Evolutionary conservation across 805 yeast genomes (phyloP).

Genomic region (Wickerhamiella azymoides): DNA sequence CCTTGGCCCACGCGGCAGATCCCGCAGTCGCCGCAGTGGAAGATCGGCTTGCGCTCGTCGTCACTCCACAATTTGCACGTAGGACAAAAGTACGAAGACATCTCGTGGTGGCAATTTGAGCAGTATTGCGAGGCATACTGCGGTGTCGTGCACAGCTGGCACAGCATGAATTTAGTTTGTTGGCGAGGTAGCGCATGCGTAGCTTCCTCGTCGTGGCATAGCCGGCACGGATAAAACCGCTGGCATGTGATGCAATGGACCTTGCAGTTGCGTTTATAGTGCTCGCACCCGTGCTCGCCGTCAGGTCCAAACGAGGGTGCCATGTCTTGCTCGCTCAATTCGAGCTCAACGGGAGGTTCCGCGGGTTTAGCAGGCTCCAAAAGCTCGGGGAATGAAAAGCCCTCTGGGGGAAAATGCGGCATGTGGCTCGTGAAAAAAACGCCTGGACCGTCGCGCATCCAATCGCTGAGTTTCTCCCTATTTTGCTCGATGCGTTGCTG

Average conservation of each 20-base stretch:
- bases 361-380: no score
- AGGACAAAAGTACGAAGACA: constrained; percentile 67
- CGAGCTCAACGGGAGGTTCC: constrained; percentile 8
- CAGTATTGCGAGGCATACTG: constrained; percentile 66
- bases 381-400: constrained; percentile 3
- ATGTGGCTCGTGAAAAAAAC: constrained; percentile 4
- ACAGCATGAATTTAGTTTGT: constrained; percentile 53
- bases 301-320: constrained; percentile 26
- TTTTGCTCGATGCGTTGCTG: constrained; percentile 4
- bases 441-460: constrained; percentile 1
- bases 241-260: constrained; percentile 64
- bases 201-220: constrained; percentile 65
- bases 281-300: constrained; percentile 57
- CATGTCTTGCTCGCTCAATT: constrained; percentile 36
- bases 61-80: constrained; percentile 74
- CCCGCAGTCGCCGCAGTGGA: constrained; percentile 87
- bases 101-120: constrained; percentile 45
- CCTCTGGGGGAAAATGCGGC: constrained; percentile 4
- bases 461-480: neutral
- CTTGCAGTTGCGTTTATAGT: constrained; percentile 74
- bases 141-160: constrained; percentile 66
- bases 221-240: constrained; percentile 67
- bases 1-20: constrained; percentile 87
- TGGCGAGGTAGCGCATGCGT: constrained; percentile 46
- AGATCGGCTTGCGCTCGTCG: constrained; percentile 57